phyloP scores from a whole-genome alignment of 148 eudicot species.

The Nepenthes gracilis region DNA sequence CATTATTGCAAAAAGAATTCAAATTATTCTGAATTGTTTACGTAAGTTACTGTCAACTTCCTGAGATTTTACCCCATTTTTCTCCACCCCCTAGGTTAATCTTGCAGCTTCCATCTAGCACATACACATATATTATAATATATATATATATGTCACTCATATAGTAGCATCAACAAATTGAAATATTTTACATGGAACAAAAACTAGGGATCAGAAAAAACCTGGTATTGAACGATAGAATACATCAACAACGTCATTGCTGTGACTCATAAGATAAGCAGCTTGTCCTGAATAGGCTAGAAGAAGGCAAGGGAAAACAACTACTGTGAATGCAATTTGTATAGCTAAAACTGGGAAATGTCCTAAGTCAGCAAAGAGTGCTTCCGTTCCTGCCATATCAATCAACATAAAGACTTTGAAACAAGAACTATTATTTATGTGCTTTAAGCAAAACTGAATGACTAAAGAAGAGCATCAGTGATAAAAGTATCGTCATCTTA shows the following conservation, averaged over 20 bases:
- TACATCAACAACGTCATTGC: slow-evolving; percentile 63
- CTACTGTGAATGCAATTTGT: slow-evolving; percentile 82
- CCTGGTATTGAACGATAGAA: slow-evolving; percentile 98
- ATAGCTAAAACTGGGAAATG: slow-evolving; percentile 84
- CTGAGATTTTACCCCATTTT: too few species aligned
- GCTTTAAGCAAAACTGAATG: not conserved
- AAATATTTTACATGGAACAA: not conserved
- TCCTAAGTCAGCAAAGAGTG: slow-evolving; percentile 89
- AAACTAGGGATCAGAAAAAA: slow-evolving; percentile 11
- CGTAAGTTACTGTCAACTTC: too few species aligned
- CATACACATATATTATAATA: not conserved
- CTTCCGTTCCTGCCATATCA: slow-evolving; percentile 75
- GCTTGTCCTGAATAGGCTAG: slow-evolving; percentile 97
- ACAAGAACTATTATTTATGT: not conserved
- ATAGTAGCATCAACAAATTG: too few species aligned
- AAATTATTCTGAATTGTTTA: too few species aligned
- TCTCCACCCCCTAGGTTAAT: too few species aligned
- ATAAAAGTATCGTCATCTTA: not conserved
- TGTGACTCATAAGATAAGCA: slow-evolving; percentile 71
- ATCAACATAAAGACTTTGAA: slow-evolving; percentile 1
- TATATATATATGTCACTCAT: too few species aligned
- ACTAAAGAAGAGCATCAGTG: not conserved
- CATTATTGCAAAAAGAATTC: too few species aligned
- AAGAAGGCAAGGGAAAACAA: slow-evolving; percentile 96
- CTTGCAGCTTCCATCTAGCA: not conserved